A percentile compares a stretch with the other conserved stretches of the same genome.
Conservation (phyloP, 2,329 filamentous ascomycete genomes). For the Nectriaceae sp. region DNA sequence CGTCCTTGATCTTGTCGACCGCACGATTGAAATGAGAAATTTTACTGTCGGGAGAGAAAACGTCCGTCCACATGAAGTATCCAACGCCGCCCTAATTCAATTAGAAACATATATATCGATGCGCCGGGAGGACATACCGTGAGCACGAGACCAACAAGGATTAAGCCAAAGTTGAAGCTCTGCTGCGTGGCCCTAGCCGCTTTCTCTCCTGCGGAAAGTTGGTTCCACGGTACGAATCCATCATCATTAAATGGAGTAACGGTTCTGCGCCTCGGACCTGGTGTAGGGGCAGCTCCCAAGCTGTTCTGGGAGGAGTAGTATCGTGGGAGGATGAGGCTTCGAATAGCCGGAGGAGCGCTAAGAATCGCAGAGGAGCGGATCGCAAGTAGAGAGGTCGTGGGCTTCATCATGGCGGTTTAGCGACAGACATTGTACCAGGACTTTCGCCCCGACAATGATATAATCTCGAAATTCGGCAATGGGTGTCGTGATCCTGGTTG, state of each 20-base stretch:
- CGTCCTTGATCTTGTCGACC: slow-evolving; percentile 74
- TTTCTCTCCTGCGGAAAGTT: slow-evolving; percentile 77
- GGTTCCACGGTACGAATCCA: slow-evolving; percentile 77
- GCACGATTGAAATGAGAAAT: slow-evolving; percentile 87
- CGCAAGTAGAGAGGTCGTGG: slow-evolving; percentile 38
- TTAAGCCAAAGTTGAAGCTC: slow-evolving; percentile 81
- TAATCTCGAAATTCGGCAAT: background rate
- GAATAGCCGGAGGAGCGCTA: slow-evolving; percentile 31
- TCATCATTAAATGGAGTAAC: slow-evolving; percentile 87
- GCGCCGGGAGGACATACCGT: slow-evolving; percentile 56
- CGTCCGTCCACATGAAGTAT: slow-evolving; percentile 78
- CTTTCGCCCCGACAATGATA: slow-evolving; percentile 11
- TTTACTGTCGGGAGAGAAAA: slow-evolving; percentile 83
- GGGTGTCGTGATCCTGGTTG: slow-evolving; percentile 4
- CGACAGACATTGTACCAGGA: slow-evolving; percentile 37
- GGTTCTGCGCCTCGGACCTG: slow-evolving; percentile 60
- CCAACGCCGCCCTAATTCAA: slow-evolving; percentile 67
- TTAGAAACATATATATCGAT: slow-evolving; percentile 4
- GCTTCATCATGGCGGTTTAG: slow-evolving; percentile 48
- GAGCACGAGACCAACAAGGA: slow-evolving; percentile 72
- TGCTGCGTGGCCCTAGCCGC: slow-evolving; percentile 85
- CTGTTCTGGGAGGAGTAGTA: slow-evolving; percentile 62
- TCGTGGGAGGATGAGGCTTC: slow-evolving; percentile 44
- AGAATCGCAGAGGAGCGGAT: slow-evolving; percentile 36
- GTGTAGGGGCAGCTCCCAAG: slow-evolving; percentile 34